Evolutionary conservation across 495 filamentous ascomycete species (phyloP), one percentile per base, ranked within the genome.

Genomic region (Aspergillus sclerotioniger): DNA sequence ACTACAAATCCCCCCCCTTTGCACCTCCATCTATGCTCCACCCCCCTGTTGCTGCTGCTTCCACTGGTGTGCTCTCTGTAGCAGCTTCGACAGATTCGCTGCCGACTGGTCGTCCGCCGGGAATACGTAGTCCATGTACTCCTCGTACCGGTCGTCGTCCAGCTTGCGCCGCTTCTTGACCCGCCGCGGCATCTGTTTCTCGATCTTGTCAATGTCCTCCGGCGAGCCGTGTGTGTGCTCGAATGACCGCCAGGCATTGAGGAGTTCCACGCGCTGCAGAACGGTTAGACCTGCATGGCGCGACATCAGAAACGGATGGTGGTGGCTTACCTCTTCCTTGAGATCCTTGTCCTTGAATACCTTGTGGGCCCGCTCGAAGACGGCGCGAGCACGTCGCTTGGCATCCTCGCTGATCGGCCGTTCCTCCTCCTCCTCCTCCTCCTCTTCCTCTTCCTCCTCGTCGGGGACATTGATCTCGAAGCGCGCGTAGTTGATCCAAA

Each of bases 81-180:
- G 74, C 71, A 98, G 72, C 66, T 88, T 91, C 25, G 89, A 88
- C 67, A 97, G 78, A 59, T 90, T 91, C 59, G 88, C 88, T 56
- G 90, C 88, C 62, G 89, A 88, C 74, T 90, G 83, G 73, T 97
- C 93, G 79, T 98, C 94, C 8, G 91, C 92, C 6, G 94, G 94
- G 86, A 98, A 98, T 47, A 98, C 83, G 68, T 93, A 97, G 71
- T 98, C 94, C 79, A 93, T 84, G 71, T 96, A 98, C 76, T 98
- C 94, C 82, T 98, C 94, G 79, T 90, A 97, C 17, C 84, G 87
- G 69, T 96, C 93, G 75, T 97, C 92, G 69, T 96, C 92, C 74
- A 97, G 68, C 84, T 87, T 92, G 71, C 94, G 86, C 64, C 92
- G 83, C 82, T 94, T 94, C 86, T 96, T 98, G 71, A 90, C 89